phyloP scores from a whole-genome alignment of 2,329 filamentous ascomycete genomes.

The Curvularia spicifera region DNA sequence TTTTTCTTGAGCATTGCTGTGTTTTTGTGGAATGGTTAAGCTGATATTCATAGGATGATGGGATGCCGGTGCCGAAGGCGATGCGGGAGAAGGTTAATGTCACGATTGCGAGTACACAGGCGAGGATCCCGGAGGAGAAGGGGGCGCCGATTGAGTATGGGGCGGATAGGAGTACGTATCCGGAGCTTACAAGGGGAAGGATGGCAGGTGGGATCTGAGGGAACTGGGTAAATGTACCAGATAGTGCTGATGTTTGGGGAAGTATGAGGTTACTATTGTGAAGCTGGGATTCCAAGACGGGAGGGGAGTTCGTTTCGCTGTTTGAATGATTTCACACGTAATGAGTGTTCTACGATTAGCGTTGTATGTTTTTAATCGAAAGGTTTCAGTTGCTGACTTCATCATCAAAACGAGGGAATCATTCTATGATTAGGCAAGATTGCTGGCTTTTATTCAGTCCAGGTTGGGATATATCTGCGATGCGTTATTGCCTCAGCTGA shows the following conservation, averaged over 20 bases:
- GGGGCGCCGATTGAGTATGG: slow-evolving; percentile 25
- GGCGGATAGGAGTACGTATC: slow-evolving; percentile 20
- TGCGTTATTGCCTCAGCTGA: too few relatives aligned
- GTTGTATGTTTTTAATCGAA: too few relatives aligned
- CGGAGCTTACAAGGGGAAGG: slow-evolving; percentile 7
- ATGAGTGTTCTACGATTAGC: not conserved
- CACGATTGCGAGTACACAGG: slow-evolving; percentile 23
- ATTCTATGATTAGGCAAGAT: too few relatives aligned
- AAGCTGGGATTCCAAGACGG: not conserved
- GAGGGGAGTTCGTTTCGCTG: not conserved
- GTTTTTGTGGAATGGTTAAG: too few relatives aligned
- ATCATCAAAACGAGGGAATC: too few relatives aligned
- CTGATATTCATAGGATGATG: not conserved
- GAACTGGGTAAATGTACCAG: not conserved
- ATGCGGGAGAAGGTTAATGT: slow-evolving; percentile 21
- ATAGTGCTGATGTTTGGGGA: not conserved
- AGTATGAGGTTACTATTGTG: not conserved
- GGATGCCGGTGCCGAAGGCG: not conserved
- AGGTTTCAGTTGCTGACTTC: too few relatives aligned
- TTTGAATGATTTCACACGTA: not conserved
- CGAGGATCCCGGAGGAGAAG: slow-evolving; percentile 26
- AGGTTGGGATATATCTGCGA: not conserved
- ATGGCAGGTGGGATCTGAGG: not conserved
- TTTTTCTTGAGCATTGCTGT: not conserved
- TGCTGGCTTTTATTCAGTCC: too few relatives aligned